Conservation (phyloP, 23 red algal genomes). For the Gracilaria gracilis region DNA sequence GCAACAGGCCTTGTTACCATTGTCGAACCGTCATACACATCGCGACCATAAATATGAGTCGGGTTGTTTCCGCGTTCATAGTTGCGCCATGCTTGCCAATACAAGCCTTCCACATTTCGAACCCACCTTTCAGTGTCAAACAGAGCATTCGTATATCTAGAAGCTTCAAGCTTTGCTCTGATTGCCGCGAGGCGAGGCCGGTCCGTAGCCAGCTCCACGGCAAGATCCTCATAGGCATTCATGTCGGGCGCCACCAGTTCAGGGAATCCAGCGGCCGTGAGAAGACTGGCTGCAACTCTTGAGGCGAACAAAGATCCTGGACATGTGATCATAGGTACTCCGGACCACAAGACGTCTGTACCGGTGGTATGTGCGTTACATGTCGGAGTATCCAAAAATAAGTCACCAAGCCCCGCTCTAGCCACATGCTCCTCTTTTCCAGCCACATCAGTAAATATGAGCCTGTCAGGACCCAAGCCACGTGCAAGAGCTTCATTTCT, state of each 20-base stretch:
- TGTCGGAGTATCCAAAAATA: conserved; percentile 86
- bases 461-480: conserved; percentile 55
- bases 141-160: conserved; percentile 45
- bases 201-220: conserved; percentile 75
- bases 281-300: conserved; percentile 80
- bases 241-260: conserved; percentile 77
- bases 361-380: conserved; percentile 89
- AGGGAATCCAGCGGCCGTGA: conserved; percentile 79
- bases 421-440: conserved; percentile 89
- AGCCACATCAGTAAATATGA: conserved; percentile 86
- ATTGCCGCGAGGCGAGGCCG: conserved; percentile 39
- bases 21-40: conserved; percentile 66
- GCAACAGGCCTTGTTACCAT: conserved; percentile 53
- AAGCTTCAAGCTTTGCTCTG: conserved; percentile 45
- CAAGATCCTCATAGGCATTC: conserved; percentile 82
- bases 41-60: conserved; percentile 64
- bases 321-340: conserved; percentile 79
- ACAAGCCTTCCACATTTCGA: conserved; percentile 76
- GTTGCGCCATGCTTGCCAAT: conserved; percentile 81
- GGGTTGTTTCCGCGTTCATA: conserved; percentile 52
- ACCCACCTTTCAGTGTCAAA: conserved; percentile 87
- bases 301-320: conserved; percentile 78
- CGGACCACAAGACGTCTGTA: conserved; percentile 87
- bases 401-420: conserved; percentile 75
- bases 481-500: conserved; percentile 49